Percentiles rank a stretch among this genome's conserved stretches.
Conservation (phyloP, 345 rosid genomes). For the Angophora floribunda region DNA sequence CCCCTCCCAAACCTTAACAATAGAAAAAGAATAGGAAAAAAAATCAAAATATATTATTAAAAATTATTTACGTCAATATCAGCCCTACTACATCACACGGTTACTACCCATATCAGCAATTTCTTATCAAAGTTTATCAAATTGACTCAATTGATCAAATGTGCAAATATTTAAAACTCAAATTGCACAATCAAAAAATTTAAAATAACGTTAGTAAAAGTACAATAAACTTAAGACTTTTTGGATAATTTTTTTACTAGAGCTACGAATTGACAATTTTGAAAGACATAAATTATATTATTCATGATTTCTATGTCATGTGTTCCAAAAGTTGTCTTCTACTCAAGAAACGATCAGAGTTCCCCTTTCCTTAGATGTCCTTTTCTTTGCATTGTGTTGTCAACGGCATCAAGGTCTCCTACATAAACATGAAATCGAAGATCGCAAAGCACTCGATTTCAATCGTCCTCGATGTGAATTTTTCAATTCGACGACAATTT, state of each 20-base stretch:
- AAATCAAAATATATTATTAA: too few relatives aligned
- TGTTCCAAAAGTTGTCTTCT: background rate
- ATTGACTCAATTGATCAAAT: too few relatives aligned
- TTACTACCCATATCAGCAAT: too few relatives aligned
- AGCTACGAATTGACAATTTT: background rate
- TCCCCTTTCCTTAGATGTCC: background rate
- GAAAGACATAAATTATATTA: background rate
- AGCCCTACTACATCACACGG: too few relatives aligned
- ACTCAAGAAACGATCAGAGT: background rate
- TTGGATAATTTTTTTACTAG: fast-evolving
- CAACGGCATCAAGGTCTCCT: background rate
- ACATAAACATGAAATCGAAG: background rate
- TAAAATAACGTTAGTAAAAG: too few relatives aligned
- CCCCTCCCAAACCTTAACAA: too few relatives aligned
- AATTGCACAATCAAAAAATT: too few relatives aligned
- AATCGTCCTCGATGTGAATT: background rate
- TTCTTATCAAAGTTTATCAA: too few relatives aligned
- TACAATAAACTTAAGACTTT: background rate
- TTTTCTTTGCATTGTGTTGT: background rate
- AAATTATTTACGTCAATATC: too few relatives aligned
- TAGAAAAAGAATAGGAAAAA: too few relatives aligned
- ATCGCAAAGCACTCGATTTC: background rate
- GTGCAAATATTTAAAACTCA: too few relatives aligned
- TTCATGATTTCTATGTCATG: background rate
- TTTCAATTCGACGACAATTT: background rate